These are phyloP conservation scores for Dictyostelium gargantuum DNA, from an alignment of 208 protist species.

Conservation along the genomic window DNA sequence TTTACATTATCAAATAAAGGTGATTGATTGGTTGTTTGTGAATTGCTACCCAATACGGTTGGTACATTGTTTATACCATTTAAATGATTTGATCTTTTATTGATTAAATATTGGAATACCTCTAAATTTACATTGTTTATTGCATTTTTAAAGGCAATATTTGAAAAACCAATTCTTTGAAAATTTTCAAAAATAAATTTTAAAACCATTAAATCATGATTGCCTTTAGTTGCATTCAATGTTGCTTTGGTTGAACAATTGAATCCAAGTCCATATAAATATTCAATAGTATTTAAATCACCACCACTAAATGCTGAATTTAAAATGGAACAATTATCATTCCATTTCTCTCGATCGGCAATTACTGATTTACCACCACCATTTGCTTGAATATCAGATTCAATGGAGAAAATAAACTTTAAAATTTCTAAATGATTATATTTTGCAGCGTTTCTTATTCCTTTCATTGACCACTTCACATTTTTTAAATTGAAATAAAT, in stretches of 20 bases:
- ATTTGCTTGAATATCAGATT: neutral
- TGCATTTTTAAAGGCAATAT: too few relatives aligned
- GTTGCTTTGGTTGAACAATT: neutral
- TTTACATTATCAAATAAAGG: too few relatives aligned
- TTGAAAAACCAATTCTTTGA: too few relatives aligned
- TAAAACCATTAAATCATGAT: neutral
- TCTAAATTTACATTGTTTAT: too few relatives aligned
- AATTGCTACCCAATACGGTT: too few relatives aligned
- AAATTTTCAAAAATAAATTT: neutral
- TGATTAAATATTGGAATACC: too few relatives aligned
- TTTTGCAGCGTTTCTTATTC: neutral
- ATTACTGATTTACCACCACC: too few relatives aligned
- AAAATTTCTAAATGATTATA: neutral
- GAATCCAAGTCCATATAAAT: neutral
- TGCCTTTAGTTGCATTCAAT: neutral
- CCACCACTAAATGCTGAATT: neutral
- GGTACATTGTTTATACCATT: too few relatives aligned
- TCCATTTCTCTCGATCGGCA: neutral
- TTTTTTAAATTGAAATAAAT: neutral
- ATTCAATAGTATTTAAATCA: neutral
- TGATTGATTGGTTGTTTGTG: too few relatives aligned
- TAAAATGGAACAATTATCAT: neutral
- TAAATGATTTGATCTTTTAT: too few relatives aligned
- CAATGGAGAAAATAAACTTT: neutral
- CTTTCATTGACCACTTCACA: neutral